Conservation (phyloP, 1,139 yeast genomes). For the Hansenula lynferdii region DNA sequence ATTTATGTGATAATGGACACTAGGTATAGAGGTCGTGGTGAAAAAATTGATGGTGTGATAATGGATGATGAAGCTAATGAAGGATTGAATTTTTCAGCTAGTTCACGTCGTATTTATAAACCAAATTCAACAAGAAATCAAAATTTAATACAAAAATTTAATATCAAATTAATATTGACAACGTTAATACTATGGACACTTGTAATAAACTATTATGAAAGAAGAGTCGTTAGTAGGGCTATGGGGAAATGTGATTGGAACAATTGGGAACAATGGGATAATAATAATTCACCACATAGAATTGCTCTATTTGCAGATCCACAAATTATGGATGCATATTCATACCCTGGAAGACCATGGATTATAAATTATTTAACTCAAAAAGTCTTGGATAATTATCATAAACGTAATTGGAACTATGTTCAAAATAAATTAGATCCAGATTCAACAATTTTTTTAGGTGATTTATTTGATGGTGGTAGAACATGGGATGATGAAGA, state of each 20-base stretch:
- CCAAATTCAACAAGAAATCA: slow-evolving; percentile 1
- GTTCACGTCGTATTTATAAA: slow-evolving; percentile 1
- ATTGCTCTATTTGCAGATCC: slow-evolving; percentile 87
- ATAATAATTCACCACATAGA: slow-evolving; percentile 41
- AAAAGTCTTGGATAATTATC: slow-evolving; percentile 59
- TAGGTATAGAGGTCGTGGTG: slow-evolving; percentile 2
- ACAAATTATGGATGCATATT: slow-evolving; percentile 75
- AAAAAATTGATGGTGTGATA: not conserved
- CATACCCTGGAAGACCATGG: slow-evolving; percentile 55
- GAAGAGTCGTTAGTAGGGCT: slow-evolving; percentile 45
- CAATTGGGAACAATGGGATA: slow-evolving; percentile 54
- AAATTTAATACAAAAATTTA: slow-evolving; percentile 2
- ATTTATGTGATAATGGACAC: not conserved
- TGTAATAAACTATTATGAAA: slow-evolving; percentile 55
- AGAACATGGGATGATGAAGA: slow-evolving; percentile 70
- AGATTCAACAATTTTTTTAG: slow-evolving; percentile 72
- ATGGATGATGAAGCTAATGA: not conserved
- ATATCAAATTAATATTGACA: slow-evolving; percentile 5
- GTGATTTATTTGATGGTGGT: slow-evolving; percentile 95
- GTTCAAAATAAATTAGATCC: slow-evolving; percentile 63
- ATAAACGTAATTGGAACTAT: slow-evolving; percentile 68
- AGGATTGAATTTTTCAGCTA: slow-evolving; percentile 1
- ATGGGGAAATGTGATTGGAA: slow-evolving; percentile 57
- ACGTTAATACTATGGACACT: slow-evolving; percentile 36
- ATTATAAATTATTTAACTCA: slow-evolving; percentile 42